Base-by-base conservation (phyloP, 2,329 filamentous ascomycete genomes). In the Kalaharituber pfeilii region DNA sequence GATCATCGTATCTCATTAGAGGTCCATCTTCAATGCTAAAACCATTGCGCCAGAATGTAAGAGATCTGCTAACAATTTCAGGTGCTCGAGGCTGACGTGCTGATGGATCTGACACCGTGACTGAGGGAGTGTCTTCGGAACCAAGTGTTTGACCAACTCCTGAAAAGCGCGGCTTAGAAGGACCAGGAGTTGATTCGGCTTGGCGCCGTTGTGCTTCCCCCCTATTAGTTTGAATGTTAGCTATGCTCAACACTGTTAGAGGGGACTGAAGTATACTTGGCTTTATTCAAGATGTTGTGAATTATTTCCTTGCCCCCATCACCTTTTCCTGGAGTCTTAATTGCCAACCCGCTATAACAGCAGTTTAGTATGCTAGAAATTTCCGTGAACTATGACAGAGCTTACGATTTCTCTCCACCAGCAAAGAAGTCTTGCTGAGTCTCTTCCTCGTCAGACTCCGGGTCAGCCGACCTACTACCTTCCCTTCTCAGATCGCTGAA, bases 21-120 rank as follows among this genome's bases (percentile, higher is more conserved):
- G 80, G 77, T 26, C 86, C 86, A 63, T 91, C 84, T 56, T 88
- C 85, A 57, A 93, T 80, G 60, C 84, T 89, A 70, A 91, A 89
- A 13, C 86, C 86, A 65, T 93, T 81, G 42, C 76, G 75, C 86
- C 86, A 93, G 45, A 91, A 74, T 64, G 89, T 85, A 52, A 93
- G 73, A 9, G 79, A 76, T 51, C 84, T 80, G 51, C 79, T 78
- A 57, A 83, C 78, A 4, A 76, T 74, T 29, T 75, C 70, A 8
- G 68, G 69, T 15, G 66, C 68, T 52, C 62, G 64, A 6, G 66
- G 62, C 49, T 64, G 63, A 56, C 60, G 66, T 51, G 66, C 62
- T 20, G 60, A 67, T 26, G 82, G 77, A 60, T 84, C 79, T 44
- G 80, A 78, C 51, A 91, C 77, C 24, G 72, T 71, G 56, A 79